phyloP scores from a whole-genome alignment of 805 yeast species.

The Saccharomyces paradoxus region DNA sequence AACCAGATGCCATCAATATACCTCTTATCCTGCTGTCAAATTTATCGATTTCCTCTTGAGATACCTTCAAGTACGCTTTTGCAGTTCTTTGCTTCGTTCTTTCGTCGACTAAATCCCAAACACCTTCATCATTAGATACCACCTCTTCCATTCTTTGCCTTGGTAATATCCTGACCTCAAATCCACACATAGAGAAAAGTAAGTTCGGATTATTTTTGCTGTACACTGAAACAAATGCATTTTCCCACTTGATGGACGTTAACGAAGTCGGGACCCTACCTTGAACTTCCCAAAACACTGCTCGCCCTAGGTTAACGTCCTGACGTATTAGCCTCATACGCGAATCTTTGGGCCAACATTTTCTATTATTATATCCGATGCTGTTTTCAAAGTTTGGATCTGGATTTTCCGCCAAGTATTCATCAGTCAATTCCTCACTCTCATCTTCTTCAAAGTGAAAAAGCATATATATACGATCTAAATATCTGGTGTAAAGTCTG shows the following conservation, averaged over 20 bases:
- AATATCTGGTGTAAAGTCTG: conserved; percentile 68
- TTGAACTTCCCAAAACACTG: conserved; percentile 83
- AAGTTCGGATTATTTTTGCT: conserved; percentile 85
- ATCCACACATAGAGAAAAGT: conserved; percentile 87
- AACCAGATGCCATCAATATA: conserved; percentile 89
- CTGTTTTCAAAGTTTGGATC: conserved; percentile 87
- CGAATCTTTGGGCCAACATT: conserved; percentile 91
- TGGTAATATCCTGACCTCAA: conserved; percentile 85
- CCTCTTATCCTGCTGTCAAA: conserved; percentile 83
- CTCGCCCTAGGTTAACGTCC: conserved; percentile 88
- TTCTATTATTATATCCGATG: conserved; percentile 77
- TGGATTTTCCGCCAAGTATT: conserved; percentile 74
- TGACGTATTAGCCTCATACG: conserved; percentile 85
- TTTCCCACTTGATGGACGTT: conserved; percentile 69
- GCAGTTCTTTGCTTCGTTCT: conserved; percentile 79
- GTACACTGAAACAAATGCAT: conserved; percentile 78
- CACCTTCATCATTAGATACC: conserved; percentile 63
- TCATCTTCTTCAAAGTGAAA: conserved; percentile 70
- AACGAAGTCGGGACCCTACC: conserved; percentile 72
- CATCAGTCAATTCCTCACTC: conserved; percentile 65
- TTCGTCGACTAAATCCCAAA: conserved; percentile 78
- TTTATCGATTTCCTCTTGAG: conserved; percentile 67
- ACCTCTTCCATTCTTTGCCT: conserved; percentile 50
- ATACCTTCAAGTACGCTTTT: conserved; percentile 75
- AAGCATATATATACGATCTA: conserved; percentile 73